Percentiles rank a stretch among this genome's conserved stretches.
Conservation (phyloP, 768 basidiomycete genomes). For the Naganishia randhawae region DNA sequence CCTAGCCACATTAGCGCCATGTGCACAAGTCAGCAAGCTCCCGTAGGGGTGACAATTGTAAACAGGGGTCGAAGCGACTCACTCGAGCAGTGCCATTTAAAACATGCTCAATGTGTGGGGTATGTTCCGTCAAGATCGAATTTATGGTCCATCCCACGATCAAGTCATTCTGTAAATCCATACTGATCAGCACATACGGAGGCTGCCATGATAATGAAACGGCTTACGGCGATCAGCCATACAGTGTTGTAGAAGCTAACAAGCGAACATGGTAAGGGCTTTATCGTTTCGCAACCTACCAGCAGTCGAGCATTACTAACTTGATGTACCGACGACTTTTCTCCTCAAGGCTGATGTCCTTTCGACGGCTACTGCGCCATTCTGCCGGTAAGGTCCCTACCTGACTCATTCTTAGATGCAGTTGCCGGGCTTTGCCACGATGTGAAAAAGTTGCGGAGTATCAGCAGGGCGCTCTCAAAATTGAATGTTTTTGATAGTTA, state of each 20-base stretch:
- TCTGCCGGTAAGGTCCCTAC: slow-evolving; percentile 54
- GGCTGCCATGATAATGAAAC: neutral
- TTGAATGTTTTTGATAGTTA: neutral
- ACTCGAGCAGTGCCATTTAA: slow-evolving; percentile 54
- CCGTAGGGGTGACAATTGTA: neutral
- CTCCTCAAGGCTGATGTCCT: slow-evolving; percentile 47
- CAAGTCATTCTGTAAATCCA: slow-evolving; percentile 63
- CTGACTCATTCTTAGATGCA: slow-evolving; percentile 61
- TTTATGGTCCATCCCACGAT: slow-evolving; percentile 75
- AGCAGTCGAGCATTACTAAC: slow-evolving; percentile 51
- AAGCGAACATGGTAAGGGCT: neutral
- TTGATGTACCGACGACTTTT: slow-evolving; percentile 66
- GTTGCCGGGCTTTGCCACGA: slow-evolving; percentile 58
- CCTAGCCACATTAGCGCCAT: slow-evolving; percentile 41
- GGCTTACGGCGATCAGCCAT: slow-evolving; percentile 67
- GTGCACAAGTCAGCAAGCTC: neutral
- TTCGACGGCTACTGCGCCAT: slow-evolving; percentile 45
- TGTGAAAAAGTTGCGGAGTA: neutral
- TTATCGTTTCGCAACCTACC: neutral
- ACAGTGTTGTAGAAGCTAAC: slow-evolving; percentile 83
- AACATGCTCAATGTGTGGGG: slow-evolving; percentile 54
- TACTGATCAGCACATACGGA: neutral
- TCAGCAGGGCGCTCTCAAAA: neutral
- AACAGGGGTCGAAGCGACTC: neutral
- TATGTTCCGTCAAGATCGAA: slow-evolving; percentile 67